Base-by-base conservation (phyloP, 2,329 filamentous ascomycete species). In the Aspergillus sp. region DNA sequence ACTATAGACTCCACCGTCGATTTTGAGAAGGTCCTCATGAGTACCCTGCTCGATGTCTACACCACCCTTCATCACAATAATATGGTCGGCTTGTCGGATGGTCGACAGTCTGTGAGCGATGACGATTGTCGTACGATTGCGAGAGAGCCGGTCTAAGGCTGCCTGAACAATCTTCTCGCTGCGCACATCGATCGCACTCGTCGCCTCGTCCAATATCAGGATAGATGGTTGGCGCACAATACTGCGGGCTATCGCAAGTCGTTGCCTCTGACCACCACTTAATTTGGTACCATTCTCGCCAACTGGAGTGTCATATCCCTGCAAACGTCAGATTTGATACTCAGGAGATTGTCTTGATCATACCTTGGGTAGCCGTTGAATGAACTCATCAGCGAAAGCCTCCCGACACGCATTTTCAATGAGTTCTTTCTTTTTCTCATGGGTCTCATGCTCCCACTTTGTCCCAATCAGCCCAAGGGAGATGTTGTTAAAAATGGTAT, bases 251-350 rank as follows among this genome's bases (percentile, higher is more conserved):
- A 92, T 92, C 2, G 90, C 88, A 23, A 96, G 83, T 5, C 92
- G 85, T 72, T 96, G 91, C n/a, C 90, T 85, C 72, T 96, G 91
- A 0, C 92, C 92, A n/a, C 91, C 90, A 10, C 89, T 92, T 1
- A 96, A 79, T 71, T 90, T 91, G 51, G 89, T 88, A 4, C 91
- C 91, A 27, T 84, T 84, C 70, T 94, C 90, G 1, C 91, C 91
- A 1, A 95, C 90, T 8, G 84, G 76, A 0, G 91, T 92, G 4
- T 89, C 83, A 69, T 93, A 93, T 1, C 86, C 85, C 78, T 90
- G 39, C 4, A 39, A 17, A 50, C 2, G 13, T 51, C 4, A 56
- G 15, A 25, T 27, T 8, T 39, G n/a, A 3, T 41, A 36, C 32
- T 13, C 2, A 11, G 32, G 11, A 5, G 32, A 15, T 13, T 19